phyloP scores from a whole-genome alignment of 108 stramenopile genomes.

The Stephanodiscus minutulus region DNA sequence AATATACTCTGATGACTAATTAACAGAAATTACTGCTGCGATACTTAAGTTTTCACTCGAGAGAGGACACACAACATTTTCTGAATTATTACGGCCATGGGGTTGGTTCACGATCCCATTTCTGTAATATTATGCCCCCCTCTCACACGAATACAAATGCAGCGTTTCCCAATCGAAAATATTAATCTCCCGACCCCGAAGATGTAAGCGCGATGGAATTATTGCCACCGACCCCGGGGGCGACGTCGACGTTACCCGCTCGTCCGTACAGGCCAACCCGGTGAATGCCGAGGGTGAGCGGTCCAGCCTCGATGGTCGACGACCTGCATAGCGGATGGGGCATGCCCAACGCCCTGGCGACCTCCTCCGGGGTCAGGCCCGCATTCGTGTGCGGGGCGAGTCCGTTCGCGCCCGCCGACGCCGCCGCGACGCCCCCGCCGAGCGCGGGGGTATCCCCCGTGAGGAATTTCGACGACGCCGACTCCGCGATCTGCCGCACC shows the following conservation, averaged over 20 bases:
- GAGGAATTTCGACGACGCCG: slow-evolving; percentile 48
- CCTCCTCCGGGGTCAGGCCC: slow-evolving; percentile 12
- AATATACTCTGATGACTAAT: too few relatives aligned
- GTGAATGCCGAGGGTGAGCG: slow-evolving; percentile 4
- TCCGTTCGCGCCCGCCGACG: not conserved
- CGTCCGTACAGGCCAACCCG: not conserved
- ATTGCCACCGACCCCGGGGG: not conserved
- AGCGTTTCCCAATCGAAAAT: not conserved
- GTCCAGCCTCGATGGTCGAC: slow-evolving; percentile 37
- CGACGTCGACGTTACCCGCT: not conserved
- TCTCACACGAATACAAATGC: too few relatives aligned
- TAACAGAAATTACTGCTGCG: too few relatives aligned
- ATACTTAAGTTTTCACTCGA: too few relatives aligned
- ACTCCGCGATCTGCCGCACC: slow-evolving; percentile 31
- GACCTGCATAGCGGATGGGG: slow-evolving; percentile 50
- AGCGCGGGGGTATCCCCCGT: slow-evolving; percentile 17
- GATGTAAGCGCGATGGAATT: slow-evolving; percentile 16
- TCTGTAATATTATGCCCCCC: too few relatives aligned
- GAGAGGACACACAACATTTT: too few relatives aligned
- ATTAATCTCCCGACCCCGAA: slow-evolving; percentile 14
- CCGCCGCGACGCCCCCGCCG: not conserved
- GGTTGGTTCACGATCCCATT: too few relatives aligned
- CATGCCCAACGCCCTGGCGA: slow-evolving; percentile 47
- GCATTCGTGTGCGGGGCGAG: not conserved
- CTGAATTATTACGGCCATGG: too few relatives aligned